Evolutionary conservation across 306 rosid species (phyloP).

Genomic region (Vigna reflexopilosa): DNA sequence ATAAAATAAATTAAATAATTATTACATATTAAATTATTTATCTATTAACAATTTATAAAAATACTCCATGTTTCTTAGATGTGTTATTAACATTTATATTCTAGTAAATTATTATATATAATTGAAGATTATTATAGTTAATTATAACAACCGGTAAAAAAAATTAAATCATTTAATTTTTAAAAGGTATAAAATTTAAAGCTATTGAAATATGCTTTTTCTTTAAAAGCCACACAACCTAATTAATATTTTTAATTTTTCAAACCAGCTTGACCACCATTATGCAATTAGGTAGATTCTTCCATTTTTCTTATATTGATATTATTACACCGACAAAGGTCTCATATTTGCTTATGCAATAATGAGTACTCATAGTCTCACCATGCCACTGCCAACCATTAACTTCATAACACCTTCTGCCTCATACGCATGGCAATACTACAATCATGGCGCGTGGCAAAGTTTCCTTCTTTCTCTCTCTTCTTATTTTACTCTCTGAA

Average conservation of each 20-base stretch:
- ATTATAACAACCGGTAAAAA: no score
- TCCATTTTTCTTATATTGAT: background rate
- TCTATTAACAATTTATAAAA: no score
- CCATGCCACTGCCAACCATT: slow-evolving; percentile 1
- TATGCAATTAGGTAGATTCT: background rate
- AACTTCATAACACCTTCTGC: slow-evolving; percentile 2
- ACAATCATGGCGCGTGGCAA: slow-evolving; percentile 47
- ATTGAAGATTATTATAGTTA: no score
- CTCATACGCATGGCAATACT: background rate
- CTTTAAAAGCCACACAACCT: background rate
- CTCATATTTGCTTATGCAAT: background rate
- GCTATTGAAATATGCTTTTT: background rate
- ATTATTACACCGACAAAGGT: slow-evolving; percentile 37
- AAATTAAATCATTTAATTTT: background rate
- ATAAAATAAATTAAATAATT: no score
- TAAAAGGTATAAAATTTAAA: background rate
- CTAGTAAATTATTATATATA: no score
- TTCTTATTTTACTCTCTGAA: background rate
- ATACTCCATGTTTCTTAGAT: no score
- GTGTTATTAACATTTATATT: no score
- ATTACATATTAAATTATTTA: no score
- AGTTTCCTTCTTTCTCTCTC: background rate
- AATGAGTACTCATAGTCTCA: background rate
- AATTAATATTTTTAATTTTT: background rate
- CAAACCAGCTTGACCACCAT: background rate